Evolutionary conservation across 1,284 basidiomycete species (phyloP).

Genomic region (Chiua sp.): DNA sequence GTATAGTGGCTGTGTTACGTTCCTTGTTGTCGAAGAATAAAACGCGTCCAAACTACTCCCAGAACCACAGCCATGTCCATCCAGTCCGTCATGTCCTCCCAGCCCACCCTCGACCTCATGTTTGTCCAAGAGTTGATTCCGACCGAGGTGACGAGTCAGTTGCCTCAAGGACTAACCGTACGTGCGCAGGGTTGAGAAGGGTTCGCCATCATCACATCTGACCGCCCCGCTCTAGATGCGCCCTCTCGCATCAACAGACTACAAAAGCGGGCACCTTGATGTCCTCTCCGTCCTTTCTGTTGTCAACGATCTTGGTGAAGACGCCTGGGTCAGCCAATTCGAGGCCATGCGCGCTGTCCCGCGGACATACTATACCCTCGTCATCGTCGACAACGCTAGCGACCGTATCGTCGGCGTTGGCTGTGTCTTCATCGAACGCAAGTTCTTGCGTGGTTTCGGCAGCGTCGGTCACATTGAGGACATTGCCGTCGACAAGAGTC

Average conservation of each 20-base stretch:
- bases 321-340: constrained; percentile 75
- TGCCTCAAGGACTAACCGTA: constrained; percentile 55
- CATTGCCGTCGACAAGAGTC: constrained; percentile 88
- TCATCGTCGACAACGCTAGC: constrained; percentile 76
- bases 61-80: constrained; percentile 9
- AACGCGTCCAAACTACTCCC: too few species aligned
- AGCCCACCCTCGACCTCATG: constrained; percentile 72
- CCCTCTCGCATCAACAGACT: constrained; percentile 87
- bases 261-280: constrained; percentile 81
- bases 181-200: constrained; percentile 8
- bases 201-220: background rate
- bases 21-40: too few species aligned
- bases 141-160: constrained; percentile 55
- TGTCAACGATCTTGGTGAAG: constrained; percentile 78
- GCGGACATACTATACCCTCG: constrained; percentile 83
- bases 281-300: constrained; percentile 84
- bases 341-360: constrained; percentile 57
- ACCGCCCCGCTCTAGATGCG: constrained; percentile 68
- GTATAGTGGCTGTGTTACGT: background rate
- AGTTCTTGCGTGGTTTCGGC: constrained; percentile 87
- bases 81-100: constrained; percentile 7
- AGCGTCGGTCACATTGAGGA: constrained; percentile 96
- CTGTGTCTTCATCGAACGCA: constrained; percentile 88
- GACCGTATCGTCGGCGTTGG: constrained; percentile 89
- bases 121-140: constrained; percentile 76